Evolutionary conservation across 2,329 filamentous ascomycete genomes (phyloP).

Genomic region (Botrytis aclada): DNA sequence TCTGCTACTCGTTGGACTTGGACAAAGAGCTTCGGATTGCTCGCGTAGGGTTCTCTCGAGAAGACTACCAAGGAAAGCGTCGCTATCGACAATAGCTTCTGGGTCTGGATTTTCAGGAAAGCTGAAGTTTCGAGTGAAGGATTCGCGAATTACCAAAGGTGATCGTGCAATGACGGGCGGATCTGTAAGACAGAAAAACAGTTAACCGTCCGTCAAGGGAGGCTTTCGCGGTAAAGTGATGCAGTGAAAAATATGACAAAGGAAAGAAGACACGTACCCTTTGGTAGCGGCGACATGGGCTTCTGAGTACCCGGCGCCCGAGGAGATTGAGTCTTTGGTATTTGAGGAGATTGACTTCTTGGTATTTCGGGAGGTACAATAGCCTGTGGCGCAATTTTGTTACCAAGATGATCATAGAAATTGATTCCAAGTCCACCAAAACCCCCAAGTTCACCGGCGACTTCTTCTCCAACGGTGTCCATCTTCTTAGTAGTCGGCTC

Average conservation of each 20-base stretch:
- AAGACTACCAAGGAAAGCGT: slow-evolving; percentile 28
- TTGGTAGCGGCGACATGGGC: slow-evolving; percentile 3
- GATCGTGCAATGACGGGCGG: neutral
- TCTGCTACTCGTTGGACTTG: slow-evolving; percentile 20
- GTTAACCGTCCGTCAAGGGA: neutral
- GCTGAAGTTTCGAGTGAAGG: neutral
- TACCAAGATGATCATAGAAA: slow-evolving; percentile 23
- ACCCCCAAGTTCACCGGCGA: neutral
- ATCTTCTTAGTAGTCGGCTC: neutral
- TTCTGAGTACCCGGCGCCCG: slow-evolving; percentile 9
- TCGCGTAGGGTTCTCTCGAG: slow-evolving; percentile 30
- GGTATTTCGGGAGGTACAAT: neutral
- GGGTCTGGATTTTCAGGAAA: slow-evolving; percentile 6
- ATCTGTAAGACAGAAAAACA: neutral
- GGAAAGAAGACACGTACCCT: neutral
- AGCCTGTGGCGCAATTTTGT: neutral
- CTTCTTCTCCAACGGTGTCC: neutral
- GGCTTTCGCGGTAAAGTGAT: neutral
- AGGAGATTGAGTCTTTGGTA: neutral
- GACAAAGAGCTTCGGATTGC: slow-evolving; percentile 28
- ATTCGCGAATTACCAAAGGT: slow-evolving; percentile 9
- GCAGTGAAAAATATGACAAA: neutral
- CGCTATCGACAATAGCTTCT: neutral
- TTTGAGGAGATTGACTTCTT: neutral
- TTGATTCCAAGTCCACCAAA: slow-evolving; percentile 22